These are phyloP conservation scores for Helotiales sp. DNA, from an alignment of 2,329 filamentous ascomycete species.

Conservation along the genomic window DNA sequence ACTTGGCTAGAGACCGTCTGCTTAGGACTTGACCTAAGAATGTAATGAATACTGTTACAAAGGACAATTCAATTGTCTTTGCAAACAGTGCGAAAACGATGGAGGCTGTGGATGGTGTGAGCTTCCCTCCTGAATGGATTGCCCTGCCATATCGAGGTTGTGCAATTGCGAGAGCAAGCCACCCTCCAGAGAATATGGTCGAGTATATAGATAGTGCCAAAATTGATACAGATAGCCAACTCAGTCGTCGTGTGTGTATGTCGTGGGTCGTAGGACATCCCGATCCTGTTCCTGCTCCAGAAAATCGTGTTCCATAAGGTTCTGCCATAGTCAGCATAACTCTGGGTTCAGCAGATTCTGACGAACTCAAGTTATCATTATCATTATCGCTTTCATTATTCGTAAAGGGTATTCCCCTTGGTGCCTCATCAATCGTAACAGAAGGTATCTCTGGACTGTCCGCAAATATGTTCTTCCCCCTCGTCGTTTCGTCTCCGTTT, in stretches of 20 bases:
- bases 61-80: conserved; percentile 76
- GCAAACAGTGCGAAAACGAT: conserved; percentile 68
- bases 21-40: conserved; percentile 75
- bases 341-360: neutral
- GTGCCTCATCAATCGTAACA: conserved; percentile 1
- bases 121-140: conserved; percentile 51
- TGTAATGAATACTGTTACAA: conserved; percentile 74
- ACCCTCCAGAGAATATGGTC: conserved; percentile 64
- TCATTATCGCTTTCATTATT: conserved; percentile 16
- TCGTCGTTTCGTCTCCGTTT: conserved; percentile 10
- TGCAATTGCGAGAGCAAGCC: conserved; percentile 59
- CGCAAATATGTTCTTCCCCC: conserved; percentile 15
- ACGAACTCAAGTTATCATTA: conserved; percentile 14
- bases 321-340: conserved; percentile 4
- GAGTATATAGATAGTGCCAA: conserved; percentile 59
- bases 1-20: conserved; percentile 62
- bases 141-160: conserved; percentile 62
- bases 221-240: conserved; percentile 52
- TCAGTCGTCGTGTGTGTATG: conserved; percentile 25
- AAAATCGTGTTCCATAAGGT: conserved; percentile 3
- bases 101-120: conserved; percentile 65
- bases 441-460: conserved; percentile 13
- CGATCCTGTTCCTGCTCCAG: neutral
- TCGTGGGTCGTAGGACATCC: conserved; percentile 25
- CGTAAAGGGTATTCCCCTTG: neutral